These are phyloP conservation scores for Curvularia eragrostidis DNA, from an alignment of 2,329 filamentous ascomycete species.

Conservation along the genomic window DNA sequence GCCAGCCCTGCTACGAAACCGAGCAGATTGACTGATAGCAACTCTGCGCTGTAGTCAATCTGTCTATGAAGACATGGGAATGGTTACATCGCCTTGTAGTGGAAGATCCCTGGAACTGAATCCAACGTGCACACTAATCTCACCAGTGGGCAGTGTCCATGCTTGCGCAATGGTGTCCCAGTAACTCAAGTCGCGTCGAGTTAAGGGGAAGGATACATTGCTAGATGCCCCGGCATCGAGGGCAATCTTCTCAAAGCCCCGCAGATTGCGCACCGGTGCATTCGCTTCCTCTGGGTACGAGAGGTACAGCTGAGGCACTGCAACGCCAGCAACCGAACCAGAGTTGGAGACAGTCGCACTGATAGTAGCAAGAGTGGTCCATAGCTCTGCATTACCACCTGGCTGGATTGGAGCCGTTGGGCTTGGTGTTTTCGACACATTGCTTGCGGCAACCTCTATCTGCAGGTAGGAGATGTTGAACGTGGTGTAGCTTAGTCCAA, in stretches of 20 bases:
- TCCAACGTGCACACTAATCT: slow-evolving; percentile 31
- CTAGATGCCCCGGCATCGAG: slow-evolving; percentile 53
- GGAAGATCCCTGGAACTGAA: slow-evolving; percentile 37
- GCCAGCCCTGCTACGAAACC: too few relatives aligned
- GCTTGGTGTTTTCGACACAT: slow-evolving; percentile 26
- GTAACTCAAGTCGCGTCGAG: slow-evolving; percentile 58
- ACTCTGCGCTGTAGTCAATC: background rate
- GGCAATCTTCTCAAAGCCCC: slow-evolving; percentile 59
- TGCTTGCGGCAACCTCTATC: slow-evolving; percentile 13
- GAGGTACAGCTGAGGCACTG: slow-evolving; percentile 65
- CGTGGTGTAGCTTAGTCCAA: slow-evolving; percentile 49
- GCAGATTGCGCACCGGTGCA: slow-evolving; percentile 49
- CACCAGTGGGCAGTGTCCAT: slow-evolving; percentile 49
- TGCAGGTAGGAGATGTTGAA: slow-evolving; percentile 26
- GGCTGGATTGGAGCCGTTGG: slow-evolving; percentile 28
- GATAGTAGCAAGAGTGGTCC: slow-evolving; percentile 59
- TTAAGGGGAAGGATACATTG: slow-evolving; percentile 56
- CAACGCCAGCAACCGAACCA: slow-evolving; percentile 55
- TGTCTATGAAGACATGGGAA: background rate
- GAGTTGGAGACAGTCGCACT: slow-evolving; percentile 60
- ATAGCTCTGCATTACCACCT: slow-evolving; percentile 65
- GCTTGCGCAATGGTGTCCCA: slow-evolving; percentile 56
- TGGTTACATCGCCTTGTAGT: slow-evolving; percentile 12
- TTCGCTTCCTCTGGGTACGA: slow-evolving; percentile 48
- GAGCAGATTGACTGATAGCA: too few relatives aligned